phyloP scores from a whole-genome alignment of 2,329 filamentous ascomycete species.

The Colletotrichum tropicicola region DNA sequence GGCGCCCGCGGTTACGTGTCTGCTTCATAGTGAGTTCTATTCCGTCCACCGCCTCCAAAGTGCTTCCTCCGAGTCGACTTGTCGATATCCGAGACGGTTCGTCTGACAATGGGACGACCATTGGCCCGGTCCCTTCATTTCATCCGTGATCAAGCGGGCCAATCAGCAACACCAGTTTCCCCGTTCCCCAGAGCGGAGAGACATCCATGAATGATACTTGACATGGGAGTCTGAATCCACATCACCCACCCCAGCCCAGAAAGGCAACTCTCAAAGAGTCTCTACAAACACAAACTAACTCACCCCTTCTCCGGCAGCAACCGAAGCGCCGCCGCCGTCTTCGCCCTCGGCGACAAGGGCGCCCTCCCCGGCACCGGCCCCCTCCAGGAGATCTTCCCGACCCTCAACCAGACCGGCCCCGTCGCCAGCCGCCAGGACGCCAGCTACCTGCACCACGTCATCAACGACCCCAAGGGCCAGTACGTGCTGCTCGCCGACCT shows the following conservation, averaged over 20 bases:
- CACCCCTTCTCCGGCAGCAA: slow-evolving; percentile 23
- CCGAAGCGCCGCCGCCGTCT: slow-evolving; percentile 24
- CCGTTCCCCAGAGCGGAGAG: not conserved
- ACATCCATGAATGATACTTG: not conserved
- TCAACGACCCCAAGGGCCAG: slow-evolving; percentile 26
- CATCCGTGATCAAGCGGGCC: not conserved
- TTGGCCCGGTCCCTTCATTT: slow-evolving; percentile 3
- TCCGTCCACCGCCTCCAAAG: not conserved
- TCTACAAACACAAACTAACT: too few species aligned
- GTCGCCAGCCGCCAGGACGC: slow-evolving; percentile 26
- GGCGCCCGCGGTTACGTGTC: slow-evolving; percentile 31
- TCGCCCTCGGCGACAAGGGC: slow-evolving; percentile 29
- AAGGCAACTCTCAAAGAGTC: not conserved
- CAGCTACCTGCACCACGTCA: slow-evolving; percentile 30
- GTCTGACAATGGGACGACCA: not conserved
- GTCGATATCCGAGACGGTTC: not conserved
- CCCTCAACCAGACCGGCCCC: slow-evolving; percentile 27
- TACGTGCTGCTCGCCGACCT: slow-evolving; percentile 28
- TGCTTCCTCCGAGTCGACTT: not conserved
- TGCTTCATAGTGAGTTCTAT: slow-evolving; percentile 30
- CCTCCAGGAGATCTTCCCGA: slow-evolving; percentile 32
- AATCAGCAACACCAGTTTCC: not conserved
- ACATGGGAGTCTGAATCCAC: not conserved
- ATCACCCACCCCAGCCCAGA: not conserved
- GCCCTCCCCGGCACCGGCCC: slow-evolving; percentile 29